Base-by-base conservation (phyloP, 805 yeast genomes). In the Candida alai region DNA sequence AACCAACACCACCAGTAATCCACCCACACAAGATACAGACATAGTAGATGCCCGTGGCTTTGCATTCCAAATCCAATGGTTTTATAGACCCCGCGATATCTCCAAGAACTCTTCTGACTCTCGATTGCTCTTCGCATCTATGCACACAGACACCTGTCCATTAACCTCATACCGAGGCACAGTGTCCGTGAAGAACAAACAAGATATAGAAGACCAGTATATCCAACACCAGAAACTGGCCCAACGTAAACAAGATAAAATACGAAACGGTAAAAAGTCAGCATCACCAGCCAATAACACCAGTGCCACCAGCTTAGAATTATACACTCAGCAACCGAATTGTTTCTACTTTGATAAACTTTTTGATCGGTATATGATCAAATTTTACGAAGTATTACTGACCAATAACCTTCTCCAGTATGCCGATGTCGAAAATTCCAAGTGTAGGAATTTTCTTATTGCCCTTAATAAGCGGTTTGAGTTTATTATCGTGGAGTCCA, bases 141-240 rank as follows among this genome's bases (percentile, higher is more conserved):
- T 87, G 78, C 95, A 89, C 51, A 74, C 84, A 19, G 96, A 85
- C 54, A 63, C 76, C 5, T 86, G 96, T 43, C 95, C 96, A 0
- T 50, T 88, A 3, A 61, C 65, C 20, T 78, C 87, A 34, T 80
- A 74, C 43, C 64, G 97, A 36, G 97, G 97, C 1, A 62, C 70
- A 37, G 86, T 84, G 39, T 62, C 67, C 0, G 94, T 93, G 3
- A 65, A 68, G 35, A 94, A 83, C 54, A 72, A 70, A 39, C 75
- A 73, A 33, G 89, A 84, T 35, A 74, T 87, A 19, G 73, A 67
- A 9, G 74, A 76, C 33, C 58, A 52, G 30, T 54, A 43, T 30
- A 40, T 28, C 7, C 35, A 44, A 12, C 32, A 16, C 36, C 14
- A 20, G 27, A 34, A 35, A 30, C 31, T 7, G n/a, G n/a, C n/a